These are phyloP conservation scores for Picocystis sp. DNA, from an alignment of 163 green algal species.

Conservation along the genomic window DNA sequence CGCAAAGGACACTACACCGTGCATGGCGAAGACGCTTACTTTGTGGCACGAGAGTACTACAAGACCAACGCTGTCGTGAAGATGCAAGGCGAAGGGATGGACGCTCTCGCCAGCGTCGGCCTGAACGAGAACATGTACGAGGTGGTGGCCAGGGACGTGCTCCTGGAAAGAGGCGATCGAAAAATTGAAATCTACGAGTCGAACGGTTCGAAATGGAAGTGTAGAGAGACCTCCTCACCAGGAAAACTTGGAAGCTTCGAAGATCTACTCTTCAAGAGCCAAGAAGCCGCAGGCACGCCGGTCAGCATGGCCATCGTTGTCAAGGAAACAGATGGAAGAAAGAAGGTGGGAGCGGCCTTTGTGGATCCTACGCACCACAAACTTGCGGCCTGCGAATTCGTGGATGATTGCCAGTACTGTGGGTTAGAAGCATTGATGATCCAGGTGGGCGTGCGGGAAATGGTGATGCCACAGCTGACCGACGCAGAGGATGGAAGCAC, in stretches of 20 bases:
- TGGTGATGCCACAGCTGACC: constrained; percentile 37
- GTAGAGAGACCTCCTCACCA: constrained; percentile 37
- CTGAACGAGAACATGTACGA: constrained; percentile 65
- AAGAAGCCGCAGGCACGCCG: constrained; percentile 36
- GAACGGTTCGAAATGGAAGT: constrained; percentile 35
- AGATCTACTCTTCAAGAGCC: constrained; percentile 50
- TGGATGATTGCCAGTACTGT: constrained; percentile 67
- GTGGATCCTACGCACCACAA: constrained; percentile 30
- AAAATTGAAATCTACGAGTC: constrained; percentile 73
- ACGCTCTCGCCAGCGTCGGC: constrained; percentile 36
- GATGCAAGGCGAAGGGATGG: constrained; percentile 16
- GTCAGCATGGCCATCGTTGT: constrained; percentile 45
- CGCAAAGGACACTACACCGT: constrained; percentile 65
- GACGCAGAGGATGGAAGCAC: constrained; percentile 17
- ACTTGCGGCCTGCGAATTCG: constrained; percentile 59
- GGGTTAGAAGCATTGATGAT: constrained; percentile 43
- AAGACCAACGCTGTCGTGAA: constrained; percentile 55
- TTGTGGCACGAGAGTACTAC: constrained; percentile 65
- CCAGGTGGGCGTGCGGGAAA: constrained; percentile 65
- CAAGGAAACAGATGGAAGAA: constrained; percentile 14
- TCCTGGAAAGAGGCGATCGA: constrained; percentile 51
- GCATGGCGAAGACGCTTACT: constrained; percentile 52
- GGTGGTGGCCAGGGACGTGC: constrained; percentile 46
- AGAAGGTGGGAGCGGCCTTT: constrained; percentile 39
- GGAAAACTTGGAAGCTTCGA: constrained; percentile 62